phyloP scores from a whole-genome alignment of 805 yeast species.

The Ogataea naganishii region DNA sequence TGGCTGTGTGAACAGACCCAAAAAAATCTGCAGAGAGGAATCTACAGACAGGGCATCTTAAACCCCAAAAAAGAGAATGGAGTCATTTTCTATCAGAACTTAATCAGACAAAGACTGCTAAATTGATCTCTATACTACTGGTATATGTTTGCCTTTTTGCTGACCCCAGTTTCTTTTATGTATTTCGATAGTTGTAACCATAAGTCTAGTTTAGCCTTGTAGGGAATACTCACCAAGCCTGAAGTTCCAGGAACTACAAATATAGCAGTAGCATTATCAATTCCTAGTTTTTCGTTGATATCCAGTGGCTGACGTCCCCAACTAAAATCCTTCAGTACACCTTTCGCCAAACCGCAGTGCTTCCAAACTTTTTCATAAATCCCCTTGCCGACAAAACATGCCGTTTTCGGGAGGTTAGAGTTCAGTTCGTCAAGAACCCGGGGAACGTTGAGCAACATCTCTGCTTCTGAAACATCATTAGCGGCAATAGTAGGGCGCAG shows the following conservation, averaged over 20 bases:
- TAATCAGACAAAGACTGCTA: too few relatives aligned
- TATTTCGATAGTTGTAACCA: slow-evolving; percentile 37
- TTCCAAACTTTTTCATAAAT: slow-evolving; percentile 57
- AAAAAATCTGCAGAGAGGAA: slow-evolving; percentile 14
- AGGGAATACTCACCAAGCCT: slow-evolving; percentile 52
- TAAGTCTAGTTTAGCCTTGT: slow-evolving; percentile 32
- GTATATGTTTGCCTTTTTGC: too few relatives aligned
- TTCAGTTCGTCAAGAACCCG: slow-evolving; percentile 37
- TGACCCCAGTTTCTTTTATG: slow-evolving; percentile 7
- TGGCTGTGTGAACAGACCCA: slow-evolving; percentile 23
- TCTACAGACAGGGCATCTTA: slow-evolving; percentile 17
- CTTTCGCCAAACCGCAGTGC: slow-evolving; percentile 21
- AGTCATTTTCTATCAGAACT: slow-evolving; percentile 17
- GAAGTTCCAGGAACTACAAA: slow-evolving; percentile 69
- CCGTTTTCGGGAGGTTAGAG: slow-evolving; percentile 26
- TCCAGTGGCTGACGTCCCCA: slow-evolving; percentile 42
- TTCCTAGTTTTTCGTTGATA: slow-evolving; percentile 11
- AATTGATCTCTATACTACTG: too few relatives aligned
- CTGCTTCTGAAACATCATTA: slow-evolving; percentile 40
- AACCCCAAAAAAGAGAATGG: slow-evolving; percentile 21
- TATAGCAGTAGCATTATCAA: slow-evolving; percentile 18
- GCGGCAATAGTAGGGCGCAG: slow-evolving; percentile 54
- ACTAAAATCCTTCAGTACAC: slow-evolving; percentile 26
- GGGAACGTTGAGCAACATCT: slow-evolving; percentile 49
- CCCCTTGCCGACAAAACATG: slow-evolving; percentile 66